phyloP scores from a whole-genome alignment of 2,329 filamentous ascomycete species.

The Penicillium decumbens region DNA sequence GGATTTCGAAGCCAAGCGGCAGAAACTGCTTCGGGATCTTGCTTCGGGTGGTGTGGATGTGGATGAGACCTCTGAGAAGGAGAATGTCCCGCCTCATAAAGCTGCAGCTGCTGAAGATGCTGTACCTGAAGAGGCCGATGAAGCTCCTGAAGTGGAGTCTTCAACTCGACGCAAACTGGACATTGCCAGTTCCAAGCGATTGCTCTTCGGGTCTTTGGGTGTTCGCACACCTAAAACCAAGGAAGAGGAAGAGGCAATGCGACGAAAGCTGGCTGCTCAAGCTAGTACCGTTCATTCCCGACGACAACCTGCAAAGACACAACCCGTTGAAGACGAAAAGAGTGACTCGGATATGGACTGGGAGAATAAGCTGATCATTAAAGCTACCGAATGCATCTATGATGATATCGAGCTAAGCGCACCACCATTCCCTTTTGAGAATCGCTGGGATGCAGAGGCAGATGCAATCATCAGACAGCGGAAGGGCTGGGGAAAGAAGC shows the following conservation, averaged over 20 bases:
- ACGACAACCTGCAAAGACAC: constrained; percentile 24
- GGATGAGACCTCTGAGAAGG: constrained; percentile 28
- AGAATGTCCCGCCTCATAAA: constrained; percentile 24
- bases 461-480: constrained; percentile 43
- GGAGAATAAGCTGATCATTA: constrained; percentile 67
- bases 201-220: constrained; percentile 69
- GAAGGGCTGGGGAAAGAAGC: constrained; percentile 35
- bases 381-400: constrained; percentile 79
- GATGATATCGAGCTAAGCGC: constrained; percentile 63
- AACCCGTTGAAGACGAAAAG: constrained; percentile 18
- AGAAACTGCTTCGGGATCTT: constrained; percentile 51
- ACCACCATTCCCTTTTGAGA: constrained; percentile 84
- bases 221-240: constrained; percentile 64
- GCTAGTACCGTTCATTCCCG: constrained; percentile 35
- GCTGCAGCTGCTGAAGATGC: constrained; percentile 9
- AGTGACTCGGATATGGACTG: constrained; percentile 60
- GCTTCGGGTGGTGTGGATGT: constrained; percentile 52
- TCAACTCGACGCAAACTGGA: constrained; percentile 47
- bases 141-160: constrained; percentile 12
- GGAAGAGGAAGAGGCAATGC: constrained; percentile 61
- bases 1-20: constrained; percentile 50
- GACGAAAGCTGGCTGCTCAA: constrained; percentile 56
- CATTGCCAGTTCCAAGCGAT: constrained; percentile 59
- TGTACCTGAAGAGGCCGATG: constrained; percentile 6
- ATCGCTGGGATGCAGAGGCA: constrained; percentile 81